Percentiles rank a stretch among this genome's conserved stretches.
Conservation (phyloP, 129 eudicot genomes). For the Pseudognaphalium luteoalbum region DNA sequence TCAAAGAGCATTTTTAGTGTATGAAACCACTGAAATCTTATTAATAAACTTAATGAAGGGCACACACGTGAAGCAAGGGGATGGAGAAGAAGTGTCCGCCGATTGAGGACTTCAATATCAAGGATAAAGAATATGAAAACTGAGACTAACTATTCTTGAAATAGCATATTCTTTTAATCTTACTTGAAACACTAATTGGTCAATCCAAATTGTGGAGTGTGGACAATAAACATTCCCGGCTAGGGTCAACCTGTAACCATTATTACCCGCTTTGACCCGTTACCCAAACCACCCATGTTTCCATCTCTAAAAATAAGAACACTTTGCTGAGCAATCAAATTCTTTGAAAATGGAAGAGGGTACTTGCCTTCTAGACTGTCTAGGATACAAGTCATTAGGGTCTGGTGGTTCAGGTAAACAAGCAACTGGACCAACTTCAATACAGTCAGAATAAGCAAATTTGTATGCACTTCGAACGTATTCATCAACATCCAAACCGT, state of each 20-base stretch:
- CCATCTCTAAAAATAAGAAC: not conserved
- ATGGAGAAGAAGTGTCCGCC: no score
- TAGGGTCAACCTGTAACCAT: not conserved
- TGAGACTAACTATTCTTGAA: no score
- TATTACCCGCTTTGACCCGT: not conserved
- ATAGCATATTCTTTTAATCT: no score
- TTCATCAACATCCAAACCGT: constrained; percentile 96
- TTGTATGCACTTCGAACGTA: constrained; percentile 93
- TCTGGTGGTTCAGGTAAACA: constrained; percentile 97
- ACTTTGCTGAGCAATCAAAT: not conserved
- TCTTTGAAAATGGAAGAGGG: constrained; percentile 17
- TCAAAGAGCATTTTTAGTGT: no score
- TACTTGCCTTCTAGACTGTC: constrained; percentile 90
- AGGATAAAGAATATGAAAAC: no score
- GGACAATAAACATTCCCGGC: not conserved
- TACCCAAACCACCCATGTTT: not conserved
- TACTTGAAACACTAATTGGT: no score
- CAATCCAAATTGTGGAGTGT: no score
- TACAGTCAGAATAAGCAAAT: constrained; percentile 94
- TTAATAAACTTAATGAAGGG: no score
- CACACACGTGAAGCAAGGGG: no score
- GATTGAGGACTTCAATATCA: no score
- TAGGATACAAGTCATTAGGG: constrained; percentile 96
- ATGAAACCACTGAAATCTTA: no score
- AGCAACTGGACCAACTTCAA: constrained; percentile 98